Percentiles rank a stretch among this genome's conserved stretches.
phyloP scores from a whole-genome alignment of 306 rosid species.

The Cucumis melo region DNA sequence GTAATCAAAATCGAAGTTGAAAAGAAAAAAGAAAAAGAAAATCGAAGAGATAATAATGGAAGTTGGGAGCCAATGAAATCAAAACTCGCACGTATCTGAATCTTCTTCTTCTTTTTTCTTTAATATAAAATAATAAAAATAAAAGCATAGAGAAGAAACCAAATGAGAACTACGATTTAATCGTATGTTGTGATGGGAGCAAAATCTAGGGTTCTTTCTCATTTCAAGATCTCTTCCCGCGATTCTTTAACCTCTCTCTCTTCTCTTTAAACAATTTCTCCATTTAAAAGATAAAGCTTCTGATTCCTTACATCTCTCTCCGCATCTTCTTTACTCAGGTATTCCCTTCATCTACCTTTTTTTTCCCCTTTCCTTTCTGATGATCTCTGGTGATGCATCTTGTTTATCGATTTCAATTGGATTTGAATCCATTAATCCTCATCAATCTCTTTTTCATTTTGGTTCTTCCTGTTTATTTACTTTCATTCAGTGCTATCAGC shows the following conservation, averaged over 20 bases:
- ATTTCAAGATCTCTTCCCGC: conserved; percentile 4
- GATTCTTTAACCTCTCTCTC: neutral
- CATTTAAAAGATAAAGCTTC: neutral
- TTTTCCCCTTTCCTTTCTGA: neutral
- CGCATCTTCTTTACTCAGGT: neutral
- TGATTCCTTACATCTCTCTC: neutral
- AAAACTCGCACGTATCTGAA: conserved; percentile 2
- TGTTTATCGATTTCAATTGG: neutral
- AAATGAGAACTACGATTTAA: neutral
- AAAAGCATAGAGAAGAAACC: neutral
- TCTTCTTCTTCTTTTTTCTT: neutral
- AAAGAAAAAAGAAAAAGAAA: neutral
- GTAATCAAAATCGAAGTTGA: neutral
- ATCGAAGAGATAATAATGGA: neutral
- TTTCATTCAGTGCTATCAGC: neutral
- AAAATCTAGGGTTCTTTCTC: conserved; percentile 8
- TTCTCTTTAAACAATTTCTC: neutral
- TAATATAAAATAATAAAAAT: neutral
- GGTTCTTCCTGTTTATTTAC: neutral
- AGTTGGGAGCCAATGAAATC: conserved; percentile 2
- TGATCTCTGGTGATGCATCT: neutral
- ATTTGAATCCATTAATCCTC: neutral
- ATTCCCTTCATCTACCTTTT: neutral
- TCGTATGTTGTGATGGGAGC: neutral
- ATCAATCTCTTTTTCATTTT: neutral